These are phyloP conservation scores for Persicaria tinctoria DNA, from an alignment of 148 eudicot genomes.

Conservation along the genomic window DNA sequence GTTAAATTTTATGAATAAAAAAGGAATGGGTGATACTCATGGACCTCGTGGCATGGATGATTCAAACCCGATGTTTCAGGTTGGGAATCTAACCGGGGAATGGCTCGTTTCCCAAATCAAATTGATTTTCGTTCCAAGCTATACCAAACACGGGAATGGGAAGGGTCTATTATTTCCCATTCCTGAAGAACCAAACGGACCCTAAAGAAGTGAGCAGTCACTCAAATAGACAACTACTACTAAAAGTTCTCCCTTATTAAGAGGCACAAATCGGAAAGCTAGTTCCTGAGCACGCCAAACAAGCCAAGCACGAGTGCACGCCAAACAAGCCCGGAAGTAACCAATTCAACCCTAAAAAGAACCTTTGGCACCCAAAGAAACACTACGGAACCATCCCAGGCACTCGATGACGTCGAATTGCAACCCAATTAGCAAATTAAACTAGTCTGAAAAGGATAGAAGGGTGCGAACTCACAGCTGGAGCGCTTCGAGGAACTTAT, in stretches of 20 bases:
- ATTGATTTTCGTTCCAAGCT: too few species aligned
- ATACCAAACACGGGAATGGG: too few species aligned
- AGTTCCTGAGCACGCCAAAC: neutral
- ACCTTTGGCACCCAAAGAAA: neutral
- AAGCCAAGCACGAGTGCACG: neutral
- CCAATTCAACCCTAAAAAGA: neutral
- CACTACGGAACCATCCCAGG: neutral
- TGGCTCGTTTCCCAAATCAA: too few species aligned
- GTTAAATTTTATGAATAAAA: too few species aligned
- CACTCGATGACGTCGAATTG: neutral
- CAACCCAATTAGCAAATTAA: neutral
- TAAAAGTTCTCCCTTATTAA: neutral
- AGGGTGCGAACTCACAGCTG: slow-evolving; percentile 58
- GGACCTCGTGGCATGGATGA: too few species aligned
- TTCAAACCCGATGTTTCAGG: too few species aligned
- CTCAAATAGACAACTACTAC: neutral
- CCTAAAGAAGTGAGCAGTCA: neutral
- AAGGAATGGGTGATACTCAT: too few species aligned
- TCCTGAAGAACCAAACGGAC: too few species aligned
- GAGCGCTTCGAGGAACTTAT: slow-evolving; percentile 97
- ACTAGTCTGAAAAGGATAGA: neutral
- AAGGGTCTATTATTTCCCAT: too few species aligned
- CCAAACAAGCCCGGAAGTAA: neutral
- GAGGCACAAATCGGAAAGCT: neutral
- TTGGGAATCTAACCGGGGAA: too few species aligned